These are phyloP conservation scores for Xylaria polymorpha DNA, from an alignment of 2,329 filamentous ascomycete genomes.

Conservation along the genomic window DNA sequence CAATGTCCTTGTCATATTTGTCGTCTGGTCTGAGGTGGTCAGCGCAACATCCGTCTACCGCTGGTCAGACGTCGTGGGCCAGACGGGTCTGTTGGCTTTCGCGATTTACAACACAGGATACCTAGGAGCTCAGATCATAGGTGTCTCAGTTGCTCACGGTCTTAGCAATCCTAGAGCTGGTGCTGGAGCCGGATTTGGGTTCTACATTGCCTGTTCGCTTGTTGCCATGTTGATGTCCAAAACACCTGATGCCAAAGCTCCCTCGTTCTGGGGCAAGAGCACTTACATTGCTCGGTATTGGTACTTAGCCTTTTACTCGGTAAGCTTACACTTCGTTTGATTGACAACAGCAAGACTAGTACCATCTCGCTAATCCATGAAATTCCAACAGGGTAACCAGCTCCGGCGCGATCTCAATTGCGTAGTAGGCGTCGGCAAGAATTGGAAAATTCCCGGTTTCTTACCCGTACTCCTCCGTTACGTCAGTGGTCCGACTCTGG, in stretches of 20 bases:
- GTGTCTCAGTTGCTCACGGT: slow-evolving; percentile 62
- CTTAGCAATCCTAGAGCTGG: slow-evolving; percentile 56
- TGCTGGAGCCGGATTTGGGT: slow-evolving; percentile 63
- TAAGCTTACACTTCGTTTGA: slow-evolving; percentile 49
- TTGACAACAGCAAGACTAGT: background rate
- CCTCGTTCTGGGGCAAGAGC: slow-evolving; percentile 57
- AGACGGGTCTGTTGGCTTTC: slow-evolving; percentile 59
- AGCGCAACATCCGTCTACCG: slow-evolving; percentile 65
- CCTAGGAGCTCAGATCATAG: slow-evolving; percentile 64
- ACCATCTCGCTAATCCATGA: background rate
- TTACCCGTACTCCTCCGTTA: slow-evolving; percentile 64
- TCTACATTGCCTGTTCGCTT: slow-evolving; percentile 60
- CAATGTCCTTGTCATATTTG: slow-evolving; percentile 65
- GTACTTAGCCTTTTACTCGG: slow-evolving; percentile 68
- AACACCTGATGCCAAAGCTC: slow-evolving; percentile 55
- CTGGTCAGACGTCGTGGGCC: slow-evolving; percentile 59
- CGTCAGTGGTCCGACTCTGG: slow-evolving; percentile 60
- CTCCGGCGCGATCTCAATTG: slow-evolving; percentile 65
- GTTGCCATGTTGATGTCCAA: slow-evolving; percentile 55
- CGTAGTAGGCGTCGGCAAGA: slow-evolving; percentile 64
- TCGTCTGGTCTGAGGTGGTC: slow-evolving; percentile 64
- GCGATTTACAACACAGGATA: slow-evolving; percentile 62
- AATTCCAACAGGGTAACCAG: slow-evolving; percentile 61
- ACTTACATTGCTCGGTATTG: slow-evolving; percentile 57
- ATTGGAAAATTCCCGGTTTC: slow-evolving; percentile 66